Evolutionary conservation across 2,329 filamentous ascomycete genomes (phyloP).

Genomic region (Acephala macrosclerotiorum): DNA sequence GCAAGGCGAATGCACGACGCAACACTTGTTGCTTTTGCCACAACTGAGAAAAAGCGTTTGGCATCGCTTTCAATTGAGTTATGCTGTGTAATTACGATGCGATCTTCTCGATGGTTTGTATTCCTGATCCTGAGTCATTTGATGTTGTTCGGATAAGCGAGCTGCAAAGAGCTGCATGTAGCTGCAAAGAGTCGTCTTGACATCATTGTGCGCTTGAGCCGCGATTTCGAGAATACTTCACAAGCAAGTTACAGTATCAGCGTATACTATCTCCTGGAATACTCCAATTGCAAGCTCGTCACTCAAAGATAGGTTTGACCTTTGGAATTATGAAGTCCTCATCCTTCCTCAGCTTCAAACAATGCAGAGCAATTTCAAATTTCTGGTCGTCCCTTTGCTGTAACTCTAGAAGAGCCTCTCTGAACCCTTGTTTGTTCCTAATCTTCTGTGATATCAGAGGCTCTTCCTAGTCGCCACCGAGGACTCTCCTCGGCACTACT

Average conservation of each 20-base stretch:
- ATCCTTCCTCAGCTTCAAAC: no score
- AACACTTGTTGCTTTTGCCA: background rate
- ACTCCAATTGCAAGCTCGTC: no score
- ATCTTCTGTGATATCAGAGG: no score
- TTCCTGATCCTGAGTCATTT: slow-evolving; percentile 4
- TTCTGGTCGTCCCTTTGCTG: no score
- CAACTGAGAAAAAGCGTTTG: slow-evolving; percentile 1
- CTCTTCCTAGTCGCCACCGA: no score
- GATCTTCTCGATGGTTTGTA: background rate
- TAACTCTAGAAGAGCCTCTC: no score
- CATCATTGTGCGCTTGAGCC: slow-evolving; percentile 3
- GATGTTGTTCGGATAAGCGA: slow-evolving; percentile 5
- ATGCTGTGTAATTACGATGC: background rate
- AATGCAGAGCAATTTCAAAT: no score
- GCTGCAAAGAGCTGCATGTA: background rate
- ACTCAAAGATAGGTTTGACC: no score
- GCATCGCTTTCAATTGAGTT: background rate
- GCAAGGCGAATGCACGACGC: background rate
- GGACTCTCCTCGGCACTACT: no score
- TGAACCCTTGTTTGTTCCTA: no score
- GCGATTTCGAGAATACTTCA: background rate
- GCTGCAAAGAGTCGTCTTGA: background rate
- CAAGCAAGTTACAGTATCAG: background rate
- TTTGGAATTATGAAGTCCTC: no score
- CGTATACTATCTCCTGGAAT: no score